Evolutionary conservation across 2,329 filamentous ascomycete species (phyloP).

Genomic region (Talaromyces sp.): DNA sequence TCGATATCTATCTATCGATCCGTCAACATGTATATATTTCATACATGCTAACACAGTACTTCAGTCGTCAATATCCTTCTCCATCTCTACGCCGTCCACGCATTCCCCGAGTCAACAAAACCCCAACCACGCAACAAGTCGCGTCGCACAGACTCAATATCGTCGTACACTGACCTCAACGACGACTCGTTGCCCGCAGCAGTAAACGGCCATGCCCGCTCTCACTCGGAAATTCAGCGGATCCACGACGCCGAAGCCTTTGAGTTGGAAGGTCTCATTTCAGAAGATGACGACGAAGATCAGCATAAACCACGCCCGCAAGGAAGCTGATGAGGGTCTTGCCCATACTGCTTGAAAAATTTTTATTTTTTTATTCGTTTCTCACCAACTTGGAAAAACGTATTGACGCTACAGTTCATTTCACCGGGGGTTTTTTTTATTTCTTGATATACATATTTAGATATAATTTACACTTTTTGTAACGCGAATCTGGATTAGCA

Average conservation of each 20-base stretch:
- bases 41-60: background rate
- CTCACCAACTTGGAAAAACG: too few species aligned
- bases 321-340: constrained; percentile 20
- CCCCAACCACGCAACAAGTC: constrained; percentile 5
- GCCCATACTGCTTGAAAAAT: background rate
- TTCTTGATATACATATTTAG: background rate
- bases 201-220: constrained; percentile 42
- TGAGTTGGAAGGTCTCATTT: constrained; percentile 84
- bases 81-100: constrained; percentile 68
- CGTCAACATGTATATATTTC: constrained; percentile 3
- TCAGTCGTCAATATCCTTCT: constrained; percentile 77
- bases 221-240: constrained; percentile 40
- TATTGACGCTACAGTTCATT: background rate
- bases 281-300: constrained; percentile 68
- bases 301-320: constrained; percentile 13
- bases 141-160: constrained; percentile 9
- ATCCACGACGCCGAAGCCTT: constrained; percentile 85
- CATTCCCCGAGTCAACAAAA: constrained; percentile 37
- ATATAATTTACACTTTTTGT: background rate
- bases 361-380: background rate
- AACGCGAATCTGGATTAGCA: background rate
- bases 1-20: too few species aligned
- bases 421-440: background rate
- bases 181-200: constrained; percentile 23
- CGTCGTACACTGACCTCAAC: constrained; percentile 28